A percentile compares a stretch with the other conserved stretches of the same genome.
Evolutionary conservation across 129 eudicot species (phyloP).

Genomic region (Rutidosis leptorrhynchoides): DNA sequence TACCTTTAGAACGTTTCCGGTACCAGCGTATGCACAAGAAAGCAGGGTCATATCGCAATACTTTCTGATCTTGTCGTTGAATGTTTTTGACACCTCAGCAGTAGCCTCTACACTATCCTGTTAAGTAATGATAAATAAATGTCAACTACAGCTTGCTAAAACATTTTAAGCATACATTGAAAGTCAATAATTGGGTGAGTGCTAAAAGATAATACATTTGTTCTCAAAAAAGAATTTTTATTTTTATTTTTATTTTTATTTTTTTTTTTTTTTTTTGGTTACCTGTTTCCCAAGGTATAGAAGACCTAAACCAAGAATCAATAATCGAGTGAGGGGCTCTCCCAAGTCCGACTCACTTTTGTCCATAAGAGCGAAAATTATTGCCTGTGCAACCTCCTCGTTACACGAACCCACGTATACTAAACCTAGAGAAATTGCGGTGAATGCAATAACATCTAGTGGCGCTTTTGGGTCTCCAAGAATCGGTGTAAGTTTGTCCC

Average conservation of each 20-base stretch:
- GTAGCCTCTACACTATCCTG: slow-evolving; percentile 99
- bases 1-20: slow-evolving; percentile 97
- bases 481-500: slow-evolving; percentile 60
- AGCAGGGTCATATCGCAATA: slow-evolving; percentile 92
- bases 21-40: slow-evolving; percentile 98
- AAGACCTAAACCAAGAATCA: slow-evolving; percentile 91
- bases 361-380: slow-evolving; percentile 91
- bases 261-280: no score
- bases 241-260: no score
- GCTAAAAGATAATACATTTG: neutral
- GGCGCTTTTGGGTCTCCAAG: slow-evolving; percentile 80
- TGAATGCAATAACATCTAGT: slow-evolving; percentile 85
- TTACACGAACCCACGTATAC: slow-evolving; percentile 94
- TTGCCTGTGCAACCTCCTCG: slow-evolving; percentile 94
- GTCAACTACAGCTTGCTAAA: neutral
- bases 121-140: slow-evolving; percentile 11
- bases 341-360: slow-evolving; percentile 84
- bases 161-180: neutral
- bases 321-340: slow-evolving; percentile 73
- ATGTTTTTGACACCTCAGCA: slow-evolving; percentile 92
- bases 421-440: slow-evolving; percentile 85
- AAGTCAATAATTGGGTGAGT: no score
- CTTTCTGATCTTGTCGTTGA: slow-evolving; percentile 84
- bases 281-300: slow-evolving; percentile 98
- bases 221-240: neutral